phyloP scores from a whole-genome alignment of 2,329 filamentous ascomycete genomes.

The Talaromyces sp. region DNA sequence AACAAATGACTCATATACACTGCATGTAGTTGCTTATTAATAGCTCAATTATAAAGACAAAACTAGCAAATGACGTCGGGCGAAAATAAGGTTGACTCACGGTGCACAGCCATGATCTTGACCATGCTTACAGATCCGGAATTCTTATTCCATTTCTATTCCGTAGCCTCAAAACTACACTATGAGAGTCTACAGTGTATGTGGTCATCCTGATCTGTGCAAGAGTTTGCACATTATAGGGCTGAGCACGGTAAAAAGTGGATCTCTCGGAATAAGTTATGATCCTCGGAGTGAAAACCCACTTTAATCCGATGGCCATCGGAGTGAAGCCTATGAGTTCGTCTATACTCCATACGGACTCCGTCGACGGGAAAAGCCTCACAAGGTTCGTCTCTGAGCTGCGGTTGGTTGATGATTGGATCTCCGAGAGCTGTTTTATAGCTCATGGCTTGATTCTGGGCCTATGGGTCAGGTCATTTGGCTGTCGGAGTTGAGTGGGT shows the following conservation, averaged over 20 bases:
- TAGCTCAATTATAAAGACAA: neutral
- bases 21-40: neutral
- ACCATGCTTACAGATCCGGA: neutral
- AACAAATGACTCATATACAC: neutral
- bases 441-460: neutral
- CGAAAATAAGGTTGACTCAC: neutral
- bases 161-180: neutral
- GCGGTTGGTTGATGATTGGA: neutral
- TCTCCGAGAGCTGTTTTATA: neutral
- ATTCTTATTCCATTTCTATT: neutral
- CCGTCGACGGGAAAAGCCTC: neutral
- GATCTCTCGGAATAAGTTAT: neutral
- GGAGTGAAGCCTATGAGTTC: neutral
- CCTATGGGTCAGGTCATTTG: neutral
- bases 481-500: slow-evolving; percentile 6
- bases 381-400: neutral
- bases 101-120: slow-evolving; percentile 1
- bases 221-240: neutral
- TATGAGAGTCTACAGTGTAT: neutral
- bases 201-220: neutral
- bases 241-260: slow-evolving; percentile 1
- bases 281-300: neutral
- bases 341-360: neutral
- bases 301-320: neutral
- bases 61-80: neutral